A percentile compares a stretch with the other conserved stretches of the same genome.
Conservation (phyloP, 441 rosid species). For the Oxalis stricta region DNA sequence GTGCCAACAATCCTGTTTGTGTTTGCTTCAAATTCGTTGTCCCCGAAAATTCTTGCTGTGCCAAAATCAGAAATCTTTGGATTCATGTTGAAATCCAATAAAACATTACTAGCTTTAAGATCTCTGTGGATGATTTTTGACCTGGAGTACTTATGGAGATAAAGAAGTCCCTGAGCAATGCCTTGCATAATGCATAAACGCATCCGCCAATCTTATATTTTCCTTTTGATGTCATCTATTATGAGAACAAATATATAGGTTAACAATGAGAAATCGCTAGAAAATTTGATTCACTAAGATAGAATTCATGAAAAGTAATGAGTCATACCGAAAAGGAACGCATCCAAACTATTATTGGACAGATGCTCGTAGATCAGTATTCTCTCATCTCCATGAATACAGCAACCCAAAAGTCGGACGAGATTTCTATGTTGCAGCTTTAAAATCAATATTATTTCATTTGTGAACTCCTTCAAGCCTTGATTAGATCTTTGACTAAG, state of each 20-base stretch:
- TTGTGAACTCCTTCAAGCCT: conserved; percentile 18
- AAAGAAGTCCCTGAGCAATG: conserved; percentile 25
- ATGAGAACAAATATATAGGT: no score
- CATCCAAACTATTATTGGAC: conserved; percentile 20
- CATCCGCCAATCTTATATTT: conserved; percentile 19
- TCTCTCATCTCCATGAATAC: conserved; percentile 15
- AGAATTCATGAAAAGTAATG: neutral
- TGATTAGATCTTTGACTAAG: conserved; percentile 15
- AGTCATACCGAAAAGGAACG: conserved; percentile 17
- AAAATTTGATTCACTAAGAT: no score
- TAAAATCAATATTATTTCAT: conserved; percentile 17
- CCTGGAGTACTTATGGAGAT: conserved; percentile 19
- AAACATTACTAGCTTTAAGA: conserved; percentile 16
- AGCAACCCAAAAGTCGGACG: conserved; percentile 17
- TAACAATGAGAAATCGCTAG: neutral
- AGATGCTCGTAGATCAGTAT: conserved; percentile 17
- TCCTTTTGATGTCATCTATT: conserved; percentile 9
- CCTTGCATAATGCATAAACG: conserved; percentile 22
- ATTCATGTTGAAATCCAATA: conserved; percentile 11
- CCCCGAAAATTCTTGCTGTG: conserved; percentile 14
- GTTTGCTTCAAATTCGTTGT: conserved; percentile 17
- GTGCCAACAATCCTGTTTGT: conserved; percentile 19
- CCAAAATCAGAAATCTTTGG: conserved; percentile 18
- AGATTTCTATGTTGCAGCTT: conserved; percentile 20
- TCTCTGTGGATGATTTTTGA: conserved; percentile 14